phyloP scores from a whole-genome alignment of 345 rosid species.

The Theobroma cacao region DNA sequence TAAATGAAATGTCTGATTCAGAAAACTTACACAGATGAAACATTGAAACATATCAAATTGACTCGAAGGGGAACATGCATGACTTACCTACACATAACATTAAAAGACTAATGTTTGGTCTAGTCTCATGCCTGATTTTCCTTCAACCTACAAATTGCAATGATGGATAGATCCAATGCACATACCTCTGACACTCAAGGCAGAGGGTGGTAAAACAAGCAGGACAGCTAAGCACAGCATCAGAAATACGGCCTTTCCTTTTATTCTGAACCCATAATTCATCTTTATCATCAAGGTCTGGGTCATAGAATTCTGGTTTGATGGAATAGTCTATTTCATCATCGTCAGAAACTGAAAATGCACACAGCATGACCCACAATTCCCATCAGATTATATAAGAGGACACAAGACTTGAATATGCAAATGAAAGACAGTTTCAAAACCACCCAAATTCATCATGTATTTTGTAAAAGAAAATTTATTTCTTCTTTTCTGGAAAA shows the following conservation, averaged over 20 bases:
- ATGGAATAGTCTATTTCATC: conserved; percentile 74
- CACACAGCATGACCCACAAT: neutral
- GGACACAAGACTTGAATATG: neutral
- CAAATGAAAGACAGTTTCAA: neutral
- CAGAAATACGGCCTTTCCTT: conserved; percentile 57
- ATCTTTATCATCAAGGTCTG: conserved; percentile 66
- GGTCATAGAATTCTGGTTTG: conserved; percentile 71
- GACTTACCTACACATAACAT: neutral
- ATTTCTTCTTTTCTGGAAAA: neutral
- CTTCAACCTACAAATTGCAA: neutral
- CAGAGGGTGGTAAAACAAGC: conserved; percentile 83
- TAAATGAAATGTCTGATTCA: neutral
- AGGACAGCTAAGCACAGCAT: conserved; percentile 84
- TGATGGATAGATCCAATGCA: neutral
- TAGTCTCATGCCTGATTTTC: neutral
- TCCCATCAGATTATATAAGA: neutral
- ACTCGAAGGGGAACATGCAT: neutral
- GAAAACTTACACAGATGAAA: neutral
- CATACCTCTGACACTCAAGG: conserved; percentile 77
- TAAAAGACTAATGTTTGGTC: neutral
- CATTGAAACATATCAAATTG: neutral
- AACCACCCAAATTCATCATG: neutral
- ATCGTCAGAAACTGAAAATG: conserved; percentile 61
- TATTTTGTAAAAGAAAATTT: neutral
- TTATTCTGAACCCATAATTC: conserved; percentile 55